Evolutionary conservation across 2,329 filamentous ascomycete species (phyloP).

Genomic region (Eutypa lata): DNA sequence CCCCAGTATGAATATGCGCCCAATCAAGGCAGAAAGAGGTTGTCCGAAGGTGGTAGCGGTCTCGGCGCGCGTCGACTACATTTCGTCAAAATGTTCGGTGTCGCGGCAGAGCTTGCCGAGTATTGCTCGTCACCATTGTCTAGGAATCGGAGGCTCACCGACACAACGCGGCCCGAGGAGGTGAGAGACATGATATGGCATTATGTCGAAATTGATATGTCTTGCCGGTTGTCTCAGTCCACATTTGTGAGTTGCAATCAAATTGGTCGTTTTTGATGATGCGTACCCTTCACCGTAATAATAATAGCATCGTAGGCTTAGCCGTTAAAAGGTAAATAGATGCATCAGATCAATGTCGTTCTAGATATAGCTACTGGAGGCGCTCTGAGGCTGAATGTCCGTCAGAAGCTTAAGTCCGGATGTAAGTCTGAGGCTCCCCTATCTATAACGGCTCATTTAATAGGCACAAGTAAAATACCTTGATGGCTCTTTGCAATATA

Average conservation of each 20-base stretch:
- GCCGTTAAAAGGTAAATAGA: too few relatives aligned
- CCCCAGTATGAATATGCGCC: not conserved
- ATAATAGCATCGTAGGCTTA: not conserved
- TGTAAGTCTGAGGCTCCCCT: too few relatives aligned
- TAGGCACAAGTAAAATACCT: not conserved
- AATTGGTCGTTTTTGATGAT: not conserved
- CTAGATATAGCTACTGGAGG: too few relatives aligned
- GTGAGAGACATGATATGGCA: not conserved
- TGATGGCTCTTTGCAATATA: not conserved
- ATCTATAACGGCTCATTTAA: too few relatives aligned
- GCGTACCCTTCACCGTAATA: not conserved
- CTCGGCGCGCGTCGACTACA: not conserved
- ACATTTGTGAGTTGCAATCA: not conserved
- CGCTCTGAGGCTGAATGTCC: too few relatives aligned
- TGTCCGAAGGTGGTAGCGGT: not conserved
- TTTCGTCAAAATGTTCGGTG: not conserved
- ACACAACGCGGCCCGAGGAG: not conserved
- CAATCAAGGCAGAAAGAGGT: not conserved
- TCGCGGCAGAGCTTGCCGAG: not conserved
- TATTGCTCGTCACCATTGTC: not conserved
- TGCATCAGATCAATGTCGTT: too few relatives aligned
- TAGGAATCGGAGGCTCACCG: not conserved
- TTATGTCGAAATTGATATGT: not conserved
- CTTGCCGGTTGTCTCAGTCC: not conserved
- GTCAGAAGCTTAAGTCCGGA: too few relatives aligned